Evolutionary conservation across 108 stramenopile genomes (phyloP).

Genomic region (Cyclostephanos tholiformis): DNA sequence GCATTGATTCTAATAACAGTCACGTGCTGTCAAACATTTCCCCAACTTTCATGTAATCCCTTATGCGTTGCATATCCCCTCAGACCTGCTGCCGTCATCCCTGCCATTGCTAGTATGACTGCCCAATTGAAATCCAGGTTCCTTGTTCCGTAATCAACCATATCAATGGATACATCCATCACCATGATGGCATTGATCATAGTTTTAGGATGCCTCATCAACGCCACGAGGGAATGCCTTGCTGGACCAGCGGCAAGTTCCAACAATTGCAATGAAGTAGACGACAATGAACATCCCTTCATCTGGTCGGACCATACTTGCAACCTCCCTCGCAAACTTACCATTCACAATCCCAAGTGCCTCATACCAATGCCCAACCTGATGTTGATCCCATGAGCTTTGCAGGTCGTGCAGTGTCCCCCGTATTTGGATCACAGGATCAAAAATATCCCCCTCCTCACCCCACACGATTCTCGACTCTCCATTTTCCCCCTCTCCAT

Average conservation of each 20-base stretch:
- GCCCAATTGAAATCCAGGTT: constrained; percentile 57
- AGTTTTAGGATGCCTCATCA: too few relatives aligned
- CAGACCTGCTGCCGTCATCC: constrained; percentile 25
- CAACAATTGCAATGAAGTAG: too few relatives aligned
- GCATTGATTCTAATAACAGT: constrained; percentile 77
- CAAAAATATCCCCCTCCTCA: too few relatives aligned
- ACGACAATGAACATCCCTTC: too few relatives aligned
- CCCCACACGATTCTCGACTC: too few relatives aligned
- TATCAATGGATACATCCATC: constrained; percentile 70
- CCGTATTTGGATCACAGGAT: not conserved
- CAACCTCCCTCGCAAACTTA: constrained; percentile 55
- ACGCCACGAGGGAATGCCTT: too few relatives aligned
- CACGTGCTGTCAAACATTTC: constrained; percentile 68
- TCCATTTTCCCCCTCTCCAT: too few relatives aligned
- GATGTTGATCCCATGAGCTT: constrained; percentile 50
- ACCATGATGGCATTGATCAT: constrained; percentile 54
- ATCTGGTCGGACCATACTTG: constrained; percentile 33
- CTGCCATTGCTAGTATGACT: too few relatives aligned
- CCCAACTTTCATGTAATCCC: not conserved
- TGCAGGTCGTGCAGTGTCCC: constrained; percentile 22
- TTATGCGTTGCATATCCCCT: constrained; percentile 72
- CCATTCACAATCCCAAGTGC: constrained; percentile 60
- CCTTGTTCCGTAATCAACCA: constrained; percentile 66
- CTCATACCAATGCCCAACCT: constrained; percentile 47
- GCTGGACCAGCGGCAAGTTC: too few relatives aligned